A percentile compares a stretch with the other conserved stretches of the same genome.
These are phyloP conservation scores for Angomonas deanei DNA, from an alignment of 208 protist species.

Conservation along the genomic window DNA sequence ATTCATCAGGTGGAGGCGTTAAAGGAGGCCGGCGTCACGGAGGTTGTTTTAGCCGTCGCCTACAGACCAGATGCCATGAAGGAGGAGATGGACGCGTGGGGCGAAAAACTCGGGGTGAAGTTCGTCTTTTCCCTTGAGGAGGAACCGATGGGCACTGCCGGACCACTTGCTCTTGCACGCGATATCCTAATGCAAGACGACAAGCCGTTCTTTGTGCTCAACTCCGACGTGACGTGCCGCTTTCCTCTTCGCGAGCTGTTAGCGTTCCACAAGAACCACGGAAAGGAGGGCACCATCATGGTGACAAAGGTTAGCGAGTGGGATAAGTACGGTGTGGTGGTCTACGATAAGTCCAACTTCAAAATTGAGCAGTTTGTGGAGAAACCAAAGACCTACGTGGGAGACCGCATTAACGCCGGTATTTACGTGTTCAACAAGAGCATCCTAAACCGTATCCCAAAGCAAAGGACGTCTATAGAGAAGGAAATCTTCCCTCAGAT, in stretches of 20 bases:
- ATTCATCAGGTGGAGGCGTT: constrained; percentile 97
- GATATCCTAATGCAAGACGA: constrained; percentile 83
- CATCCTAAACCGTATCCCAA: constrained; percentile 93
- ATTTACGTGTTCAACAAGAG: constrained; percentile 96
- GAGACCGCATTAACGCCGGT: constrained; percentile 96
- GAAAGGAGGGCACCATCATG: constrained; percentile 96
- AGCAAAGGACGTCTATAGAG: constrained; percentile 94
- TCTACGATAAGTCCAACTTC: constrained; percentile 83
- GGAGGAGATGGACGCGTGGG: constrained; percentile 85
- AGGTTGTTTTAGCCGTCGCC: constrained; percentile 96
- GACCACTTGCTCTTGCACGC: constrained; percentile 93
- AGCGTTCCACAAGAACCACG: constrained; percentile 93
- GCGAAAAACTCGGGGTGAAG: constrained; percentile 85
- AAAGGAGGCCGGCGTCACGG: constrained; percentile 86
- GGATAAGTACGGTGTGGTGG: constrained; percentile 97
- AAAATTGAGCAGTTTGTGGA: constrained; percentile 94
- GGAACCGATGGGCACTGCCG: constrained; percentile 96
- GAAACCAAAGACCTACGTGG: constrained; percentile 94
- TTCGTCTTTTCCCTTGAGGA: constrained; percentile 95
- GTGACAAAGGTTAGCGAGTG: constrained; percentile 95
- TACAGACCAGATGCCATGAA: constrained; percentile 96
- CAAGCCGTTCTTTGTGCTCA: constrained; percentile 97
- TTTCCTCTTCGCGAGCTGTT: constrained; percentile 94
- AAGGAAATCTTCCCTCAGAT: constrained; percentile 96
- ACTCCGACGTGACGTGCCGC: constrained; percentile 95